Evolutionary conservation across 306 rosid species (phyloP), one percentile per base, ranked within the genome.

Genomic region (Dalbergia cultrata): DNA sequence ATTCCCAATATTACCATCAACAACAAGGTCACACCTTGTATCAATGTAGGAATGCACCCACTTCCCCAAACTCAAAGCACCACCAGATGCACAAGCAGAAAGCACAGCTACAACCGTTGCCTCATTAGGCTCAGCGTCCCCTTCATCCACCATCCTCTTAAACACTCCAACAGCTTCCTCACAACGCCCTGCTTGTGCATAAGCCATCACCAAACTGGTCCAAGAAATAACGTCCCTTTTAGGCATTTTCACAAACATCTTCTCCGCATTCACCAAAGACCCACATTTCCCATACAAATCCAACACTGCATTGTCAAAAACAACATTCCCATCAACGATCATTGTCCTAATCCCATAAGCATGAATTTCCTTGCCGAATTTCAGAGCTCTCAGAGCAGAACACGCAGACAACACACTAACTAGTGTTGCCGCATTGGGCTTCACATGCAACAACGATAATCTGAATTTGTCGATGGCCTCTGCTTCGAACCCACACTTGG

Each of bases 151-250:
- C 94, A 94, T 87, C 37, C 57, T 85, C 57, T 75, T 85, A n/a
- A 94, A 94, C 52, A 90, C 71, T 34, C n/a, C 70, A 57, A 88
- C 80, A 22, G 96, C 97, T 75, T 90, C 90, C 67, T 87, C 89
- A 61, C 90, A 81, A 10, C 60, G 43, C 6, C 98, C 91, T 49
- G 78, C 81, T 41, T 86, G 90, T 11, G 94, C 89, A 80, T 89
- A 89, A 54, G 90, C 98, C 70, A 89, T 92, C 71, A 94, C 87
- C 59, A 94, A 72, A 7, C 85, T 89, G 47, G 98, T 92, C 97
- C 97, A 94, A 47, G 96, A 85, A 79, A 92, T 56, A 53, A 92
- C 96, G 39, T 92, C 97, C 73, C 90, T 89, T 9, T 79, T 64
- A 11, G 66, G 67, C 93, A 92, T 90, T 44, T 85, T 78, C 14